Conservation (phyloP, 352 stramenopile genomes). For the Phytophthora cryptogea region DNA sequence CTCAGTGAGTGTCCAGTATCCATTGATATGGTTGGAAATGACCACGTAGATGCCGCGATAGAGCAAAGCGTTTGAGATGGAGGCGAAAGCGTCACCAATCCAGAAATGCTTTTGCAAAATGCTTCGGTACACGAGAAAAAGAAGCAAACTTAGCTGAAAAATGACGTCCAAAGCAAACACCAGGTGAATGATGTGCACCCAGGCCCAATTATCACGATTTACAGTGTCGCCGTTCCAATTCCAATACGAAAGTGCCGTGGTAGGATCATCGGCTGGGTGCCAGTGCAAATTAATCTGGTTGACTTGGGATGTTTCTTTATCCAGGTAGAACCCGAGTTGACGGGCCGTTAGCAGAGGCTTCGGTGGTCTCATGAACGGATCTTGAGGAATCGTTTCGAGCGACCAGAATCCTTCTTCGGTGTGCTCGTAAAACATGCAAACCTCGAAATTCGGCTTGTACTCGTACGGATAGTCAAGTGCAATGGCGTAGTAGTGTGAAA, state of each 20-base stretch:
- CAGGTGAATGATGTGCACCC: slow-evolving; percentile 51
- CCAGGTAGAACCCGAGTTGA: slow-evolving; percentile 46
- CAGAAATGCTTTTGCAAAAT: slow-evolving; percentile 40
- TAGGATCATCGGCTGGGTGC: slow-evolving; percentile 20
- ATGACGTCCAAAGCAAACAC: slow-evolving; percentile 49
- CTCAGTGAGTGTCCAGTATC: slow-evolving; percentile 48
- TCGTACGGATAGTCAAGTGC: slow-evolving; percentile 42
- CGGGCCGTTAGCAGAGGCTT: slow-evolving; percentile 37
- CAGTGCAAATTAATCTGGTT: slow-evolving; percentile 45
- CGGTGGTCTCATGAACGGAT: slow-evolving; percentile 24
- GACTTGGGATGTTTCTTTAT: slow-evolving; percentile 42
- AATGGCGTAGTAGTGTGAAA: slow-evolving; percentile 31
- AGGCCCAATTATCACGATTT: slow-evolving; percentile 55
- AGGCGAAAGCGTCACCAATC: slow-evolving; percentile 53
- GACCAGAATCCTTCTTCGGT: slow-evolving; percentile 28
- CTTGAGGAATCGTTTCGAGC: slow-evolving; percentile 24
- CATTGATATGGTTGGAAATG: slow-evolving; percentile 47
- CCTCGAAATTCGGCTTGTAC: slow-evolving; percentile 32
- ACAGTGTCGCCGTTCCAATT: slow-evolving; percentile 35
- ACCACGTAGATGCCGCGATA: slow-evolving; percentile 42
- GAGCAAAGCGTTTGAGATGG: slow-evolving; percentile 42
- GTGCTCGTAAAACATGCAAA: slow-evolving; percentile 21
- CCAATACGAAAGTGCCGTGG: slow-evolving; percentile 24
- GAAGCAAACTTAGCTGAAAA: slow-evolving; percentile 41
- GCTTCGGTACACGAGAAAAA: slow-evolving; percentile 46